These are phyloP conservation scores for Geopyxis carbonaria DNA, from an alignment of 495 filamentous ascomycete species.

Conservation along the genomic window DNA sequence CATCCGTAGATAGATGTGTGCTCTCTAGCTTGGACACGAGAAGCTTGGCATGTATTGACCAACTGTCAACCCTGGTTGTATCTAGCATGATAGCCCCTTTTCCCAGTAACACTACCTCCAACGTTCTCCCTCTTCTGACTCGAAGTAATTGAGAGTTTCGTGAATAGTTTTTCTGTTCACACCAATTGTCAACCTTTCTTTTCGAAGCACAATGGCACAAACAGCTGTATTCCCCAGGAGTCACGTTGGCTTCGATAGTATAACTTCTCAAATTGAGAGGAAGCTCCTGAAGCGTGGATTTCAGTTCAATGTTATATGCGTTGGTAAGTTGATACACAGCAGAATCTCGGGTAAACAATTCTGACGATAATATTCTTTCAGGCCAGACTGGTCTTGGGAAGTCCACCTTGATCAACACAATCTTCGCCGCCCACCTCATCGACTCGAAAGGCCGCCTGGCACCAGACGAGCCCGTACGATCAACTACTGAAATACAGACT, in stretches of 20 bases:
- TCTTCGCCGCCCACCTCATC: slow-evolving; percentile 98
- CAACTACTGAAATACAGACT: slow-evolving; percentile 93
- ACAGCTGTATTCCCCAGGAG: slow-evolving; percentile 67
- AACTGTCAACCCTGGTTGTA: no score
- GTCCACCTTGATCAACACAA: slow-evolving; percentile 98
- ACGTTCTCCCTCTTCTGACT: no score
- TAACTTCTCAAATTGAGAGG: slow-evolving; percentile 93
- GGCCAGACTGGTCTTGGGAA: slow-evolving; percentile 98
- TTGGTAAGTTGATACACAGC: slow-evolving; percentile 49
- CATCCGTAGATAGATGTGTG: no score
- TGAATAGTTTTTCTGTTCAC: no score
- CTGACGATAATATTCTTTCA: slow-evolving; percentile 26
- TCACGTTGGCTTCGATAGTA: slow-evolving; percentile 99
- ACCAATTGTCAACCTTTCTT: no score
- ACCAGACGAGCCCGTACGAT: slow-evolving; percentile 80
- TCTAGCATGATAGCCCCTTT: no score
- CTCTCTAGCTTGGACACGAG: no score
- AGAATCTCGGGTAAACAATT: not conserved
- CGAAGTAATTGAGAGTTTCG: no score
- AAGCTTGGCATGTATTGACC: no score
- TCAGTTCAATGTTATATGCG: slow-evolving; percentile 99
- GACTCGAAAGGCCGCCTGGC: slow-evolving; percentile 90
- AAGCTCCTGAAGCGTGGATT: slow-evolving; percentile 99
- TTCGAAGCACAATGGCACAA: slow-evolving; percentile 33
- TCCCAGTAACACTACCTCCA: no score